Base-by-base conservation (phyloP, 2,329 filamentous ascomycete species). In the Aspergillus brasiliensis region DNA sequence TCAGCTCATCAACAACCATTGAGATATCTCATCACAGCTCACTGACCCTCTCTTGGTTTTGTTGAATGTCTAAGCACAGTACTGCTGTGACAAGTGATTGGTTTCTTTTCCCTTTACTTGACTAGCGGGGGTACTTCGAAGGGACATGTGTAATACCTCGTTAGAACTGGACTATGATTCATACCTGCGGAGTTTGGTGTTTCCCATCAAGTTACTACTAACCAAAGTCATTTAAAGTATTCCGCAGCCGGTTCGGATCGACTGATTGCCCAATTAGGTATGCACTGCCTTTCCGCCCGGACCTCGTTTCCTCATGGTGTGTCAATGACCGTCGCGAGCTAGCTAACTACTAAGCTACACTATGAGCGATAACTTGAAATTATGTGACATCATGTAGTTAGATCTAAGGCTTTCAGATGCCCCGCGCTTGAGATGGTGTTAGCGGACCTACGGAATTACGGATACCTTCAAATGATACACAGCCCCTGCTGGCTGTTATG, bases 401-500 rank as follows among this genome's bases (percentile, higher is more conserved):
- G 8, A 28, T 44, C n/a, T n/a, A 17, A 28, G 46, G 25, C 3
- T 10, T 10, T 25, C 23, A 15, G 28, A 11, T n/a, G n/a, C 46
- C 25, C 25, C 23, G 25, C 25, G 25, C 27, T 31, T 28, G n/a
- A 27, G n/a, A 31, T 31, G 37, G 47, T 37, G 55, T 46, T 42
- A 49, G 42, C 47, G 55, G 31, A 34, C 13, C 31, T 34, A 34
- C 31, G 31, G 31, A 34, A 34, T 11, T 34, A 34, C 31, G 31
- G 31, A 5, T 34, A 13, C 13, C 31, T 13, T 34, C 55, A 57
- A 44, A 56, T 60, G 58, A 56, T 44, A 31, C 51, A 52, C 55
- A 37, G 46, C 51, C 56, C 56, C 51, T 59, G 58, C 60, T 49
- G 53, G 42, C 28, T 55, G 38, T 21, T 25, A 37, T 55, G 52